Conservation (phyloP, 176 grass and related monocot genomes). For the Phoenix roebelenii region DNA sequence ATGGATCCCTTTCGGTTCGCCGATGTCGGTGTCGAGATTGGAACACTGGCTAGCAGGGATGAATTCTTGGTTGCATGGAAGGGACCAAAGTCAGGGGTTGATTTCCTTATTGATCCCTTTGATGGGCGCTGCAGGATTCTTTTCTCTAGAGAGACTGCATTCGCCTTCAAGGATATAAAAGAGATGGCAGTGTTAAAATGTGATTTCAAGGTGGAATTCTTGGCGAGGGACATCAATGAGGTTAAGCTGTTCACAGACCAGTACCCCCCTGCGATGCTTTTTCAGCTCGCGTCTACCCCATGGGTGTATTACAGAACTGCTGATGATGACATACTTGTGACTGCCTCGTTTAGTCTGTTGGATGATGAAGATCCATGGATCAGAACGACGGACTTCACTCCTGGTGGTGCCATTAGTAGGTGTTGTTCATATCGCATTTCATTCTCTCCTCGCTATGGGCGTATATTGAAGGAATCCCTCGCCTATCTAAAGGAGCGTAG, state of each 20-base stretch:
- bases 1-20: conserved; percentile 50
- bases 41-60: conserved; percentile 22
- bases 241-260: conserved; percentile 21
- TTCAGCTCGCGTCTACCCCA: conserved; percentile 33
- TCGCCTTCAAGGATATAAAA: conserved; percentile 30
- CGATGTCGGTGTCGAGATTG: conserved; percentile 49
- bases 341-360: conserved; percentile 51
- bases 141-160: conserved; percentile 51
- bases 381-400: conserved; percentile 61
- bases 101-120: conserved; percentile 73
- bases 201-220: conserved; percentile 68
- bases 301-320: conserved; percentile 57
- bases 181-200: conserved; percentile 39
- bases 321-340: conserved; percentile 57
- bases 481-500: conserved; percentile 39
- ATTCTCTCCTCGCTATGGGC: conserved; percentile 38
- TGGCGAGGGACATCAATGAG: conserved; percentile 38
- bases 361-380: conserved; percentile 91
- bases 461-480: conserved; percentile 40
- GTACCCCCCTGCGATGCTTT: conserved; percentile 33
- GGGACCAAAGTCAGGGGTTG: conserved; percentile 25
- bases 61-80: conserved; percentile 57
- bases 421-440: conserved; percentile 50
- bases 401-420: conserved; percentile 40
- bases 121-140: conserved; percentile 46